Evolutionary conservation across 2,329 filamentous ascomycete species (phyloP).

Genomic region (Talaromyces islandicus): DNA sequence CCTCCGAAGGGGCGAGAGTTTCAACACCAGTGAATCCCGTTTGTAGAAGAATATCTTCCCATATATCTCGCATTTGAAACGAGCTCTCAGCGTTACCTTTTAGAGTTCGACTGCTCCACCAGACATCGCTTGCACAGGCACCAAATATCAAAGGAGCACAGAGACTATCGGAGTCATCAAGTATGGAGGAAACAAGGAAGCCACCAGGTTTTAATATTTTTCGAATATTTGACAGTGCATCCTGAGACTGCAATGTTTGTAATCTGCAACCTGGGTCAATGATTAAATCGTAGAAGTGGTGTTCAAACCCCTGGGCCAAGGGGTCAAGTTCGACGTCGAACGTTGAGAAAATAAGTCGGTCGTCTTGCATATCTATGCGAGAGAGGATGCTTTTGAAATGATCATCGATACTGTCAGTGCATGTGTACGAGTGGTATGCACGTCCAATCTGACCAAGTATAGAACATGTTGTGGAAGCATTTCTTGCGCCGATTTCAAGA

Average conservation of each 20-base stretch:
- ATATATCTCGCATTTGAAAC: background rate
- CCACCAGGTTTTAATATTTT: constrained; percentile 36
- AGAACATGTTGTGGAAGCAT: constrained; percentile 33
- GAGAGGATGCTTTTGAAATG: constrained; percentile 13
- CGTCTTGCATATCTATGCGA: background rate
- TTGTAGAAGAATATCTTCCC: background rate
- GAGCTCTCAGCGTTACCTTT: background rate
- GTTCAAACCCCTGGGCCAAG: constrained; percentile 22
- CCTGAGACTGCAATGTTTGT: constrained; percentile 18
- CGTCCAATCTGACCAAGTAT: constrained; percentile 26
- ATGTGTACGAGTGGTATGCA: constrained; percentile 10
- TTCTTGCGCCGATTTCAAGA: constrained; percentile 41
- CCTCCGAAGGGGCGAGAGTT: background rate
- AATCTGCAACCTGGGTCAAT: constrained; percentile 29
- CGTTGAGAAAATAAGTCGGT: constrained; percentile 17
- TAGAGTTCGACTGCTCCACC: background rate
- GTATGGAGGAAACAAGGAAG: constrained; percentile 26
- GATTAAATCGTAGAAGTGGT: constrained; percentile 24
- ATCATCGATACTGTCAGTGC: constrained; percentile 15
- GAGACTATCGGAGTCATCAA: constrained; percentile 33
- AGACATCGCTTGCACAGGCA: background rate
- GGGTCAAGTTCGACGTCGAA: constrained; percentile 25
- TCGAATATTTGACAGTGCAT: constrained; percentile 19
- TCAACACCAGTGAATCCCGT: constrained; percentile 2
- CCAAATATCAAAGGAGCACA: constrained; percentile 17